These are phyloP conservation scores for Tripidium arundinaceum DNA, from an alignment of 202 grass and related monocot genomes.

Conservation along the genomic window DNA sequence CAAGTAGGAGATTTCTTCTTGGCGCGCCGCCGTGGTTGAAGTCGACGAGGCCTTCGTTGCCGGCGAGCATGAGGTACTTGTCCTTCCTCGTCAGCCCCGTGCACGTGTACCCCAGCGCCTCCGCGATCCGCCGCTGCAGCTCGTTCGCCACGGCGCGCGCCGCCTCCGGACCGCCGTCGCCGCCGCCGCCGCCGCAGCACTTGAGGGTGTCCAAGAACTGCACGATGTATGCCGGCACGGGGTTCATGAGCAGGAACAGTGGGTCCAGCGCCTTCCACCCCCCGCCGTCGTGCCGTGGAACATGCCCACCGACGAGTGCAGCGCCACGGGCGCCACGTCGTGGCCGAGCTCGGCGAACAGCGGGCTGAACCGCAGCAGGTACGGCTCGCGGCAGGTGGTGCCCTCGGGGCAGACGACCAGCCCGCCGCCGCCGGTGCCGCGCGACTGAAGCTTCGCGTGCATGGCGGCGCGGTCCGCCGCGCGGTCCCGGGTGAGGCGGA, in stretches of 20 bases:
- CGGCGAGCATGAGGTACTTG: constrained; percentile 86
- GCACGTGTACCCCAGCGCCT: constrained; percentile 53
- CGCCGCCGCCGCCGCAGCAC: neutral
- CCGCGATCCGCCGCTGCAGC: constrained; percentile 57
- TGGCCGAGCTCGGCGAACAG: constrained; percentile 59
- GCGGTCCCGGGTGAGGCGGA: constrained; percentile 63
- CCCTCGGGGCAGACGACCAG: constrained; percentile 81
- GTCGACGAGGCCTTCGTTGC: constrained; percentile 69
- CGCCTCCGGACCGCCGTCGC: constrained; percentile 11
- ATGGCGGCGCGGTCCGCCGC: constrained; percentile 55
- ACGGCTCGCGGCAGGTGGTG: constrained; percentile 69
- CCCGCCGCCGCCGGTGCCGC: neutral
- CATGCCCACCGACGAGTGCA: constrained; percentile 50
- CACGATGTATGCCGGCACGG: constrained; percentile 40
- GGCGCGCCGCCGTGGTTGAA: neutral
- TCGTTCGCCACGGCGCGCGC: constrained; percentile 52
- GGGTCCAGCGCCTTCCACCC: constrained; percentile 67
- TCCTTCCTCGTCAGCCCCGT: constrained; percentile 69
- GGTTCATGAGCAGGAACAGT: constrained; percentile 59
- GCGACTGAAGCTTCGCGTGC: constrained; percentile 25
- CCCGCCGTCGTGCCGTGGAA: constrained; percentile 77
- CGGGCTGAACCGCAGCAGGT: constrained; percentile 71
- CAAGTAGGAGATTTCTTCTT: neutral
- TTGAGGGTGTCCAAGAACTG: constrained; percentile 52
- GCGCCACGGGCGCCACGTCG: constrained; percentile 46